These are phyloP conservation scores for Plenodomus lindquistii DNA, from an alignment of 2,329 filamentous ascomycete genomes.

Conservation along the genomic window DNA sequence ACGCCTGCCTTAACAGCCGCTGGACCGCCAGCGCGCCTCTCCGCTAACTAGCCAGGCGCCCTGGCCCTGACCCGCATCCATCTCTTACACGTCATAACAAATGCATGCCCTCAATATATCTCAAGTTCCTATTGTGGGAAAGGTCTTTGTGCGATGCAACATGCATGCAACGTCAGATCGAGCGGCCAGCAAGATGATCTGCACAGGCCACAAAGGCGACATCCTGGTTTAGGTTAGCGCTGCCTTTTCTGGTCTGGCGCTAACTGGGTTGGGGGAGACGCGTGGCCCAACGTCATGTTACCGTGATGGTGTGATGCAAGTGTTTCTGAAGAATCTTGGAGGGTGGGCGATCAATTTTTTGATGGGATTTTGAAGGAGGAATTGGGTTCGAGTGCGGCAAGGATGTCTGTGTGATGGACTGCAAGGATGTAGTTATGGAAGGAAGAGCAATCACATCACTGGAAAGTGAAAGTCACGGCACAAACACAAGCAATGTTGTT, in stretches of 20 bases:
- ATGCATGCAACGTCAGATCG: not conserved
- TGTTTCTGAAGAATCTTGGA: not conserved
- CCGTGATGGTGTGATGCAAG: not conserved
- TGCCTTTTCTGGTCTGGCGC: not conserved
- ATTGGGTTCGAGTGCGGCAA: too few species aligned
- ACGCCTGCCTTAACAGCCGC: not conserved
- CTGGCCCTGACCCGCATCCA: too few species aligned
- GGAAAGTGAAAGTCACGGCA: too few species aligned
- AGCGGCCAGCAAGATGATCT: not conserved
- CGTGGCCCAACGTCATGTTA: not conserved
- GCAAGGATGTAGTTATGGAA: too few species aligned
- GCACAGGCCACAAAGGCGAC: not conserved
- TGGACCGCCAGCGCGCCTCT: not conserved
- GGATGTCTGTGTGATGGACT: too few species aligned
- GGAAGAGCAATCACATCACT: too few species aligned
- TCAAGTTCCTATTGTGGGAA: not conserved
- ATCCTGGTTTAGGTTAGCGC: not conserved
- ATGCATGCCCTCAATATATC: not conserved
- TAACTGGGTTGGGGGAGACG: not conserved
- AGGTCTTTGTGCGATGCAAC: not conserved
- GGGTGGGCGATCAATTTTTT: too few species aligned
- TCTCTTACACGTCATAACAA: too few species aligned
- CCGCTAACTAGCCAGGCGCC: not conserved
- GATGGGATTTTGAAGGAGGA: too few species aligned
- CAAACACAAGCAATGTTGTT: not conserved